Evolutionary conservation across 1,284 basidiomycete genomes (phyloP), one percentile per base, ranked within the genome.

Genomic region (Moniliella sp.): DNA sequence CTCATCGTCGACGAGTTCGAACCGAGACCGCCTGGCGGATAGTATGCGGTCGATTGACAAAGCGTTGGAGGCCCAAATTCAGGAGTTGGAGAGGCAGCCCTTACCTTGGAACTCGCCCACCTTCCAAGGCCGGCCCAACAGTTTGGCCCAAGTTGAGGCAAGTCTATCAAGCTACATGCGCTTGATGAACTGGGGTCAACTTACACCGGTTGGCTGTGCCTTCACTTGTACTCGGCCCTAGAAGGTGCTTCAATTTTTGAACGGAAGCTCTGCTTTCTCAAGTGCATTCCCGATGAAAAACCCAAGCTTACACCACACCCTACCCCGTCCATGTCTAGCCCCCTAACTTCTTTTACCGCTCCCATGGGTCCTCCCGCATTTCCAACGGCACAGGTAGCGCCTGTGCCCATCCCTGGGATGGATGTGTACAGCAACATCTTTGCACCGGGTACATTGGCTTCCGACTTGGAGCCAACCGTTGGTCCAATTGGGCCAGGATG

Each of bases 241-340:
- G 45, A 51, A 26, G 50, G 50, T 9, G 50, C 50, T 1, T 43
- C 48, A 3, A 31, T 54, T 15, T 54, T 54, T 25, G 50, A 54
- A 27, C 42, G 50, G 15, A 54, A 54, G 34, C 38, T 54, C 10
- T 54, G 50, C 41, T 54, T 54, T 37, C 41, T 54, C 35, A 51
- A 46, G 27, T 7, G 21, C 21, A n/a, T 23, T 7, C 8, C 8
- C n/a, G 21, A 23, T n/a, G n/a, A 23, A 7, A 23, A 23, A 7
- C 7, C 7, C 21, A 23, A 23, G 21, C 21, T n/a, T n/a, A n/a
- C n/a, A n/a, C n/a, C n/a, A n/a, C n/a, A n/a, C n/a, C n/a, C n/a
- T n/a, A n/a, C n/a, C n/a, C n/a, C n/a, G n/a, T n/a, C n/a, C n/a
- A n/a, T n/a, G n/a, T n/a, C n/a, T n/a, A n/a, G n/a, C n/a, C n/a